Evolutionary conservation across 495 filamentous ascomycete species (phyloP), one percentile per base, ranked within the genome.

Genomic region (Hyaloscypha variabilis): DNA sequence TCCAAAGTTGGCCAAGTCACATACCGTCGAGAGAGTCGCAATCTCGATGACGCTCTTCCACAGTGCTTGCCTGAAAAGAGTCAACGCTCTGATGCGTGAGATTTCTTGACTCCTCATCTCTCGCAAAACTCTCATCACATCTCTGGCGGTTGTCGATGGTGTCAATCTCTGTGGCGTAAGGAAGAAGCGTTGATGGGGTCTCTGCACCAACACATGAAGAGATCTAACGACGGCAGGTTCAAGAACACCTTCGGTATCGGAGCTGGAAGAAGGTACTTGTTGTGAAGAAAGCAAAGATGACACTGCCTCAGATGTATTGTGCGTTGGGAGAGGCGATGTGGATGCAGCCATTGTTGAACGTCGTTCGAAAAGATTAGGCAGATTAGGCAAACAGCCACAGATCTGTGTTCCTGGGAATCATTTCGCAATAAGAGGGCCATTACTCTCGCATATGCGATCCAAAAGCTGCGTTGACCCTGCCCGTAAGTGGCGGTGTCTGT

Each of bases 31-130:
- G 24, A 53, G 10, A 53, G 3, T 24, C 25, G 51, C 51, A 53
- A 53, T 53, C 25, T 53, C 51, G 51, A 53, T 53, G 51, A 53
- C 51, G 25, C 14, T 53, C 24, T 2, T 23, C 51, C 51, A 53
- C 51, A 53, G 6, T 5, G 14, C n/a, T 14, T 53, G 51, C 51
- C 51, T 53, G 5, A 53, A 2, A 53, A 14, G 51, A 4, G 3
- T 53, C n/a, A 23, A 53, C 24, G 25, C 17, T 25, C 14, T 53
- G 51, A 53, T 25, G 10, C 51, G 24, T 6, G 51, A 53, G 51
- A 53, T 3, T 14, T 53, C 51, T 10, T 53, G 51, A 21, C 19
- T 25, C 26, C 14, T 53, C 14, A 53, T 53, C 51, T 10, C 14
- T 3, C 51, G 51, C 51, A 53, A 53, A 24, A 24, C 51, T 3